Evolutionary conservation across 495 filamentous ascomycete genomes (phyloP).

Genomic region (Penicillium alfredii): DNA sequence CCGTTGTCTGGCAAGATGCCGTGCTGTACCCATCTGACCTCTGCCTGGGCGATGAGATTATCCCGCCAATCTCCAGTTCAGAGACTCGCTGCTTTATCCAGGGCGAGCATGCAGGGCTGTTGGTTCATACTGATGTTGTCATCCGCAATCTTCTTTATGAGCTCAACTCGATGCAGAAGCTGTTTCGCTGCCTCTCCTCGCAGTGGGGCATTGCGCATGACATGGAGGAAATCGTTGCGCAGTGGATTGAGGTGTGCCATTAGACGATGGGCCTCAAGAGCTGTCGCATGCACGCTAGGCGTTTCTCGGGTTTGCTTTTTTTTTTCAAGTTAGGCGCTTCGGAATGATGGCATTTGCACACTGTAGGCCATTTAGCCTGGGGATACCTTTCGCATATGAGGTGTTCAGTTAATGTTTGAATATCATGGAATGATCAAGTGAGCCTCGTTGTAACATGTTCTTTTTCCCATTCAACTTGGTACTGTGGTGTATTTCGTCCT

Average conservation of each 20-base stretch:
- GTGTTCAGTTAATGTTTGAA: too few relatives aligned
- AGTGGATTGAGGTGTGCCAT: conserved; percentile 44
- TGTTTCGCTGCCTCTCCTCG: conserved; percentile 41
- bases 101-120: conserved; percentile 17
- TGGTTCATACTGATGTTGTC: conserved; percentile 14
- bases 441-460: too few relatives aligned
- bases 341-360: too few relatives aligned
- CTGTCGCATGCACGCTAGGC: too few relatives aligned
- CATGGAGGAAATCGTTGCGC: conserved; percentile 43
- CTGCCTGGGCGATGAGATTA: conserved; percentile 21
- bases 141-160: conserved; percentile 43
- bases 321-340: too few relatives aligned
- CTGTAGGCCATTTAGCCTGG: too few relatives aligned
- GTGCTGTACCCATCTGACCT: conserved; percentile 34
- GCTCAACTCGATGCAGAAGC: conserved; percentile 46
- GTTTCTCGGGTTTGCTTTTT: too few relatives aligned
- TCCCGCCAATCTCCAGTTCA: conserved; percentile 20
- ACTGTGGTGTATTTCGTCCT: too few relatives aligned
- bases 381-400: too few relatives aligned
- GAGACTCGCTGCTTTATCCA: conserved; percentile 36
- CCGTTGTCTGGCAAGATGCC: conserved; percentile 42
- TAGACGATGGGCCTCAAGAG: too few relatives aligned
- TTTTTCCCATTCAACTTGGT: too few relatives aligned
- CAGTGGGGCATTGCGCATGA: conserved; percentile 48
- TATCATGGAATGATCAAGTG: too few relatives aligned